Conservation (phyloP, 2,329 filamentous ascomycete species). For the Aspergillus ibericus region DNA sequence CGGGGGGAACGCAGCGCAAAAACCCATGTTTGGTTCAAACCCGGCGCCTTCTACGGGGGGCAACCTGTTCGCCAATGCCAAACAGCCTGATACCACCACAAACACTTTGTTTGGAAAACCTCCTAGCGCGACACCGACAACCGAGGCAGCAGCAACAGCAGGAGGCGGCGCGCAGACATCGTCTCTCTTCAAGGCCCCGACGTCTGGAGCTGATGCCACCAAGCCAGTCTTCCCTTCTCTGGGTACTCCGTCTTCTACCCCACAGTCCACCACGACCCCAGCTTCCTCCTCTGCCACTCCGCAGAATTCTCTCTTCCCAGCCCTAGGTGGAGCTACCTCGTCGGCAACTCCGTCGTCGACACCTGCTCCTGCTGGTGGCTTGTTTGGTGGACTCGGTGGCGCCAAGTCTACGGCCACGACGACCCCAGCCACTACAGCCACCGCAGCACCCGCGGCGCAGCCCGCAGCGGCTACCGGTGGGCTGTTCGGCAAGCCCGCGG, state of each 20-base stretch:
- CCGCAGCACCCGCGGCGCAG: constrained; percentile 23
- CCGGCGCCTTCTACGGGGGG: constrained; percentile 19
- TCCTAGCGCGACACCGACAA: neutral
- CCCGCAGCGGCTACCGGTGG: constrained; percentile 21
- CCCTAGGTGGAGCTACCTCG: constrained; percentile 29
- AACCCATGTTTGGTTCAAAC: constrained; percentile 29
- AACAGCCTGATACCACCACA: constrained; percentile 29
- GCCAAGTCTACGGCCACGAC: constrained; percentile 27
- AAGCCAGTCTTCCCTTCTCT: constrained; percentile 31
- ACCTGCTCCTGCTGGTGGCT: constrained; percentile 25
- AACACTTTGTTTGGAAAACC: constrained; percentile 31
- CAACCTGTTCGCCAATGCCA: constrained; percentile 20
- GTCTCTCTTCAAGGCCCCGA: constrained; percentile 31
- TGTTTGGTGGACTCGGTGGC: constrained; percentile 32
- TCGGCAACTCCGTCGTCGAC: constrained; percentile 34
- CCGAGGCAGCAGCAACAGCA: neutral
- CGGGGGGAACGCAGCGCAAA: constrained; percentile 27
- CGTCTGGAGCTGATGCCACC: constrained; percentile 24
- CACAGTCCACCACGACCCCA: constrained; percentile 26
- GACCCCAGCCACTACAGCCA: neutral
- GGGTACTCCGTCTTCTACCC: constrained; percentile 17
- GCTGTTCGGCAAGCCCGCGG: constrained; percentile 29
- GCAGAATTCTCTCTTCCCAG: constrained; percentile 35
- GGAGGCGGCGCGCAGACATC: constrained; percentile 17
- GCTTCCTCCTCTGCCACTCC: constrained; percentile 32